Evolutionary conservation across 2,329 filamentous ascomycete genomes (phyloP), one percentile per base, ranked within the genome.

Genomic region (Zymoseptoria passerinii): DNA sequence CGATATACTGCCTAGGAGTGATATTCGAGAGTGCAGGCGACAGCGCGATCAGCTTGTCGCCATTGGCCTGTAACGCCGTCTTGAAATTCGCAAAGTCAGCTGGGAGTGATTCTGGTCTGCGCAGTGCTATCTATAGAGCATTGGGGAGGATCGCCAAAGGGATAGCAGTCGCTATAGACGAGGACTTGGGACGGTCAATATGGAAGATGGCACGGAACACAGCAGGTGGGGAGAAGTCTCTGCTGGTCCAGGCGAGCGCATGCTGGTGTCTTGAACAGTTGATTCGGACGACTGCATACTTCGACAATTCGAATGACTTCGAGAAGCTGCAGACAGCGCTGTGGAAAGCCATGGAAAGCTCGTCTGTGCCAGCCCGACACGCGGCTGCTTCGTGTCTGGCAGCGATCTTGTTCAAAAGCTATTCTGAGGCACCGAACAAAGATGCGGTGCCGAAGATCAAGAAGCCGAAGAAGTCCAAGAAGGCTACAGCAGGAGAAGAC

Each of bases 11-110:
- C 70, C 73, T 99, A 65, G 94, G 94, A 29, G 87, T 94, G 69
- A 84, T 97, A 35, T 97, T 92, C 74, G 89, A 87, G 59, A 84
- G 88, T n/a, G 92, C 92, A 2, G 94, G 94, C 56, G 94, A 97
- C 73, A 96, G 92, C 73, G 90, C 89, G 53, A 89, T 95, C 72
- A 86, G 87, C 63, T 78, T 96, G 60, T 90, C 94, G 61, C 85
- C 86, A 57, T 75, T 95, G 60, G 84, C 86, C 16, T 89, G 86
- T 66, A 81, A 84, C 9, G 83, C 85, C 4, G 75, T 95, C 54
- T 68, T 95, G 58, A 95, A 92, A 73, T 78, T 92, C 0, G 75
- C 95, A 62, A 97, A 96, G 74, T 77, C 83, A 9, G 85, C 91
- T 0, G 85, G 87, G 58, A 89, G 79, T 67, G 87, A 96, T 77